Conservation (phyloP, 371 early-diverging fungal species). For the Mucor circinelloides region DNA sequence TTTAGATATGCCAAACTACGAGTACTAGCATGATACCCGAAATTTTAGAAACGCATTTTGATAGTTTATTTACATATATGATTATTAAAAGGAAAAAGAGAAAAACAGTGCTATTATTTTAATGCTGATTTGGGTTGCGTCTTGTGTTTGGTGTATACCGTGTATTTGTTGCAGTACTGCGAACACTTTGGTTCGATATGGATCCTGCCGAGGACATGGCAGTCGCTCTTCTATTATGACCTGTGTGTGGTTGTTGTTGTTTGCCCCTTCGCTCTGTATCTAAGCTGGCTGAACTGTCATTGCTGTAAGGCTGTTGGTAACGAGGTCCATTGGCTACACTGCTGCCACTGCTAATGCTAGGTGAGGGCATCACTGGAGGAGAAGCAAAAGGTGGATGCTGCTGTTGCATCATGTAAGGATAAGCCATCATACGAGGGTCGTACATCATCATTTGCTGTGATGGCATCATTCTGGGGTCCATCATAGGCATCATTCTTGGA, state of each 20-base stretch:
- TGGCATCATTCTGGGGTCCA: conserved; percentile 37
- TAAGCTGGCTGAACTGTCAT: neutral
- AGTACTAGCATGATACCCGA: neutral
- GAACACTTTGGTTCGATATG: neutral
- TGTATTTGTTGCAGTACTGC: neutral
- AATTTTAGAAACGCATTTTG: neutral
- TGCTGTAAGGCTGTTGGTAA: neutral
- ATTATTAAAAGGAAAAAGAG: neutral
- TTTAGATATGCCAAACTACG: neutral
- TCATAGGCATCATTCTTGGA: conserved; percentile 41
- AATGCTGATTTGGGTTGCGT: neutral
- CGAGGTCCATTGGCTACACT: neutral
- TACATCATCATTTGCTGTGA: conserved; percentile 11
- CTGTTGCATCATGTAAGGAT: neutral
- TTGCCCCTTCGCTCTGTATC: neutral
- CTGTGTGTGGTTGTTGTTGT: no score
- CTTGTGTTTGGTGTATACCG: neutral
- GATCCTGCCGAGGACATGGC: neutral
- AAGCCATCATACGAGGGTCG: conserved; percentile 7
- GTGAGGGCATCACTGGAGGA: neutral
- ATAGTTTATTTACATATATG: neutral
- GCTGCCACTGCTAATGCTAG: neutral
- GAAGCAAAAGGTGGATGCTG: neutral
- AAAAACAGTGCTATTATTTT: neutral
- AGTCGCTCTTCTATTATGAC: neutral